Evolutionary conservation across 345 rosid species (phyloP), one percentile per base, ranked within the genome.

Genomic region (Raphanus raphanistrum): DNA sequence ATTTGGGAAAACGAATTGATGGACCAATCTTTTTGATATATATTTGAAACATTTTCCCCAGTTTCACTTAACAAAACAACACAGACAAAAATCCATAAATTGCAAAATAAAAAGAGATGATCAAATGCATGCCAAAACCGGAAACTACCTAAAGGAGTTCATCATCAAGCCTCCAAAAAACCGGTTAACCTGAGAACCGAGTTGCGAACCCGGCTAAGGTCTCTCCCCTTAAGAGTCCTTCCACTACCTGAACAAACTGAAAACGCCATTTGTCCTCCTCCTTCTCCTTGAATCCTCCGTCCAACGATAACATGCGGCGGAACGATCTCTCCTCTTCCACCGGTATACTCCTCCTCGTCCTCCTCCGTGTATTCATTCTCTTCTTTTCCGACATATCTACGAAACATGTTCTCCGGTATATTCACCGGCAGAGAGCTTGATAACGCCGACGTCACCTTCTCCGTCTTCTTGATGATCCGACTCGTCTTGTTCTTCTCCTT

Each of bases 251-350:
- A 64, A 78, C 72, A 78, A 64, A 78, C 76, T 2, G 81, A 66
- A 72, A 71, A 78, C 54, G 80, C 81, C 81, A 78, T 71, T 65
- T 78, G 48, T 29, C 63, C 72, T 71, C 76, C 67, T 71, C 72
- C 59, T 29, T 54, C 72, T 71, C 62, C 67, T 71, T 71, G 67
- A 5, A 78, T 66, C 72, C 81, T 78, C 81, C 81, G 61, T 66
- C 76, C 76, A 5, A 72, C 60, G 4, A 83, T 74, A 27, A 83
- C 59, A 64, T 83, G 86, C 65, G 86, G 86, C 35, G 86, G 86
- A 32, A 74, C 58, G 0, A 83, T 58, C 61, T 77, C 59, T 38
- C 58, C 71, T 71, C 66, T 45, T 26, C 50, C 71, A 2, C 63
- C 36, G 26, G 65, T 28, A 17, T 11, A 60, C 17, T 73, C 79